Evolutionary conservation across 192 early-diverging fungal genomes (phyloP).

Genomic region (Backusella westeae): DNA sequence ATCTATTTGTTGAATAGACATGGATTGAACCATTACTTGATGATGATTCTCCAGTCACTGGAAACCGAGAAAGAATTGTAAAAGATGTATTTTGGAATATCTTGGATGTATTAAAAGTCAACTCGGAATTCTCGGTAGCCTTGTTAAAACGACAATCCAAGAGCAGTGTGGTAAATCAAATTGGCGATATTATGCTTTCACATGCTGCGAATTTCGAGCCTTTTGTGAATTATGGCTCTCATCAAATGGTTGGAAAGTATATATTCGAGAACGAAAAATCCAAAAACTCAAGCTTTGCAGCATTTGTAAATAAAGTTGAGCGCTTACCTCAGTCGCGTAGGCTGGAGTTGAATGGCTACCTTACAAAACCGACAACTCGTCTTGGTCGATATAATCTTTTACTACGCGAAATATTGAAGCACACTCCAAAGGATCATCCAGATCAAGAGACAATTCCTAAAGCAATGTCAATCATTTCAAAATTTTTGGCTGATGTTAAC

Average conservation of each 20-base stretch:
- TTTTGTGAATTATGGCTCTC: constrained; percentile 84
- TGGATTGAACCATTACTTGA: constrained; percentile 66
- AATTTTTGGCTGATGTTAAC: constrained; percentile 80
- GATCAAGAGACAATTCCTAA: constrained; percentile 72
- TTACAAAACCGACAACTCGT: constrained; percentile 83
- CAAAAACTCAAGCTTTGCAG: constrained; percentile 60
- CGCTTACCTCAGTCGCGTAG: constrained; percentile 77
- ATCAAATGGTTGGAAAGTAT: constrained; percentile 81
- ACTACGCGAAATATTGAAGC: constrained; percentile 77
- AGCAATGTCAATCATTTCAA: constrained; percentile 69
- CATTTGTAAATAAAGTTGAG: constrained; percentile 76
- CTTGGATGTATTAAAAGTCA: constrained; percentile 61
- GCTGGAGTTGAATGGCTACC: constrained; percentile 82
- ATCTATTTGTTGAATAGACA: constrained; percentile 27
- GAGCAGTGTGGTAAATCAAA: constrained; percentile 66
- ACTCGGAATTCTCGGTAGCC: constrained; percentile 56
- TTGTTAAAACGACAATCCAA: constrained; percentile 61
- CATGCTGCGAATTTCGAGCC: constrained; percentile 71
- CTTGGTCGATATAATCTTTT: constrained; percentile 85
- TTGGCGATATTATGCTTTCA: constrained; percentile 84
- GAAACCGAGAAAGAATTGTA: constrained; percentile 49
- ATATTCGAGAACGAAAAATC: constrained; percentile 78
- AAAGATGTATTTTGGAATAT: constrained; percentile 80
- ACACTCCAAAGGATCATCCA: constrained; percentile 76
- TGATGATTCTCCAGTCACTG: constrained; percentile 58